These are phyloP conservation scores for Echinosophora koreensis DNA, from an alignment of 306 rosid species.

Conservation along the genomic window DNA sequence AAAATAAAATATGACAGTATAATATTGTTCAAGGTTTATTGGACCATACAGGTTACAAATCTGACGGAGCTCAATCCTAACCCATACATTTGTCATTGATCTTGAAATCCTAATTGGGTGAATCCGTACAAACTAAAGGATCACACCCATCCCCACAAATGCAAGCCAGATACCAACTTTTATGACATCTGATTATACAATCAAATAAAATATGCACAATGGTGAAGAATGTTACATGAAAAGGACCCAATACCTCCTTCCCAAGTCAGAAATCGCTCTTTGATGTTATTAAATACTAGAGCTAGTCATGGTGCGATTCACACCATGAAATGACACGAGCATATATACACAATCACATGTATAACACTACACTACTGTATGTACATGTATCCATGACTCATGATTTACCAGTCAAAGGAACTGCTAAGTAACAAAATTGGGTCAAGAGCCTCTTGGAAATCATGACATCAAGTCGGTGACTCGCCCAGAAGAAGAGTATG, in stretches of 20 bases:
- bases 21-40: no score
- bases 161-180: constrained; percentile 15
- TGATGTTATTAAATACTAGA: constrained; percentile 44
- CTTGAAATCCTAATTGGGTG: background rate
- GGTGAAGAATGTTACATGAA: constrained; percentile 41
- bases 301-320: constrained; percentile 46
- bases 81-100: background rate
- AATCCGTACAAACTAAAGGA: background rate
- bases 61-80: background rate
- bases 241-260: constrained; percentile 51
- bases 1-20: no score
- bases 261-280: constrained; percentile 41
- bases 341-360: constrained; percentile 42
- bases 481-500: constrained; percentile 90
- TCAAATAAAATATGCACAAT: constrained; percentile 42
- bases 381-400: constrained; percentile 56
- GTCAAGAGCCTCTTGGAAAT: constrained; percentile 41
- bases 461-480: constrained; percentile 64
- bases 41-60: no score
- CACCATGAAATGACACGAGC: constrained; percentile 61
- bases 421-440: constrained; percentile 88
- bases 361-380: constrained; percentile 58
- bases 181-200: constrained; percentile 38
- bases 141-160: background rate
- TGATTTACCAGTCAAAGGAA: constrained; percentile 49